These are phyloP conservation scores for Dioscorea alata DNA, from an alignment of 106 monocot species.

Conservation along the genomic window DNA sequence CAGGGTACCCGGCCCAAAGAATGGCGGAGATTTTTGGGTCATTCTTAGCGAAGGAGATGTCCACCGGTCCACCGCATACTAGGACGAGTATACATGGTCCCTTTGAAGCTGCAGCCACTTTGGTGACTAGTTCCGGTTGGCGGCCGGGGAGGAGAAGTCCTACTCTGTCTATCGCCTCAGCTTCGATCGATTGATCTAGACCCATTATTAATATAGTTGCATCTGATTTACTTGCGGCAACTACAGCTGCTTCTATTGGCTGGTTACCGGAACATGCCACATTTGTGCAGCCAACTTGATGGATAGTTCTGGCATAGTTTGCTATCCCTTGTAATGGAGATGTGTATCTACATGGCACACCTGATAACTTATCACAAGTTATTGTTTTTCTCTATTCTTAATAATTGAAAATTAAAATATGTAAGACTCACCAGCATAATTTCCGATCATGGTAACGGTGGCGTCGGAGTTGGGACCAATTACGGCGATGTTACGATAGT, in stretches of 20 bases:
- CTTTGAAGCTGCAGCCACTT: conserved; percentile 37
- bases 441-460: conserved; percentile 49
- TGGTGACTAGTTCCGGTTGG: conserved; percentile 53
- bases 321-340: conserved; percentile 30
- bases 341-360: conserved; percentile 17
- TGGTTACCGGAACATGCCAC: conserved; percentile 34
- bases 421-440: conserved; percentile 64
- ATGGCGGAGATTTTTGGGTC: conserved; percentile 49
- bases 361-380: not conserved
- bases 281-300: not conserved
- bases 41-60: conserved; percentile 64
- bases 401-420: conserved; percentile 20
- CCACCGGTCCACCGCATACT: conserved; percentile 73
- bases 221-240: conserved; percentile 39
- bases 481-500: conserved; percentile 44
- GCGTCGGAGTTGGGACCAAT: conserved; percentile 67
- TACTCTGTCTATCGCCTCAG: conserved; percentile 67
- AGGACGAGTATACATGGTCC: conserved; percentile 68
- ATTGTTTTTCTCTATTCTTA: no score
- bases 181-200: conserved; percentile 64
- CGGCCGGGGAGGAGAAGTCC: conserved; percentile 81
- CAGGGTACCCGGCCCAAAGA: conserved; percentile 89
- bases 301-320: conserved; percentile 5
- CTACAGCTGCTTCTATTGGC: conserved; percentile 52
- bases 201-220: conserved; percentile 63